A percentile compares a stretch with the other conserved stretches of the same genome.
phyloP scores from a whole-genome alignment of 768 basidiomycete species.

The Galerina marginata region DNA sequence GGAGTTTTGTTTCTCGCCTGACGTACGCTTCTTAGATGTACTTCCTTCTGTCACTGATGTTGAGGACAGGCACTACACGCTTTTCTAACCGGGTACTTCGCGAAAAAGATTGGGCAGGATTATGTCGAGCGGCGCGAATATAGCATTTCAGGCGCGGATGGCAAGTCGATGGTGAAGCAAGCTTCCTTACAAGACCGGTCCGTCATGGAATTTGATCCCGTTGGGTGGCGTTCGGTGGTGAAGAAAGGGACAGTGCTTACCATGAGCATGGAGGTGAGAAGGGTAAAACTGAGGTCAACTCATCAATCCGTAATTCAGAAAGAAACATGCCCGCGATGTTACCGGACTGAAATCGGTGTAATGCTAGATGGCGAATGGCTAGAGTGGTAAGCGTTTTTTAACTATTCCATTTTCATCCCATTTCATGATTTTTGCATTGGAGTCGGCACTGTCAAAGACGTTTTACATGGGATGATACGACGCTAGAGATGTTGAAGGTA shows the following conservation, averaged over 20 bases:
- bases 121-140: constrained; percentile 1
- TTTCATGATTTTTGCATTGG: not conserved
- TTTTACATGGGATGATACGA: not conserved
- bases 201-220: not conserved
- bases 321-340: constrained; percentile 6
- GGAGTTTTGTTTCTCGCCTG: constrained; percentile 2
- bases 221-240: not conserved
- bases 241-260: constrained; percentile 5
- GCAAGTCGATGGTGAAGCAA: not conserved
- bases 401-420: not conserved
- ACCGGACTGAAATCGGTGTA: constrained; percentile 1
- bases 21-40: not conserved
- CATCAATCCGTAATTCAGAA: not conserved
- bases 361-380: constrained; percentile 8
- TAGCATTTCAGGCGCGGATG: constrained; percentile 3
- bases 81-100: not conserved
- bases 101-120: constrained; percentile 1
- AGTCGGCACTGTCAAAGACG: constrained; percentile 11
- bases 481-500: not conserved
- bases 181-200: too few species aligned
- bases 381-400: not conserved
- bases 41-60: not conserved
- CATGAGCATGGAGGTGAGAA: constrained; percentile 11
- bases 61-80: constrained; percentile 1
- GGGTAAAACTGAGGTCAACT: not conserved